phyloP scores from a whole-genome alignment of 768 basidiomycete genomes.

The Mycena rosella region DNA sequence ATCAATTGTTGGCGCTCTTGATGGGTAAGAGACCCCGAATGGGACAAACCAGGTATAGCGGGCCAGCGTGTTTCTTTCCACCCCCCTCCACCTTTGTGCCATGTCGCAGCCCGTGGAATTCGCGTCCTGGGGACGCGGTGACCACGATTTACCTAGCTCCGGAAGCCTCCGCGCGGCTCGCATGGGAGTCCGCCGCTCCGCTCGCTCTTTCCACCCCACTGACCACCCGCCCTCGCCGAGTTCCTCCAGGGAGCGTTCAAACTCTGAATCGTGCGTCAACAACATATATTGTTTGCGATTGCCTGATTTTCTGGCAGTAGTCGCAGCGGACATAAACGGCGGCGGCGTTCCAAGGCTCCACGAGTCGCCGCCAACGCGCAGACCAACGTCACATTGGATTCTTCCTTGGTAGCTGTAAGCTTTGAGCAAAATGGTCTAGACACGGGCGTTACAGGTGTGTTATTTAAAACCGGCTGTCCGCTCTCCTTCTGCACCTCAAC shows the following conservation, averaged over 20 bases:
- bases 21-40: too few species aligned
- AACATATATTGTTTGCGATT: not conserved
- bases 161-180: constrained; percentile 13
- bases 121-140: constrained; percentile 21
- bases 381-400: constrained; percentile 14
- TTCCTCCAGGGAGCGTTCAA: not conserved
- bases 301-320: not conserved
- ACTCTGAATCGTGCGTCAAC: constrained; percentile 3
- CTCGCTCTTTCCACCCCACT: not conserved
- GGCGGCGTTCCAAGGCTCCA: not conserved
- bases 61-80: constrained; percentile 2
- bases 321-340: not conserved
- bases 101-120: constrained; percentile 19
- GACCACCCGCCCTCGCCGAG: not conserved
- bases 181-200: constrained; percentile 12
- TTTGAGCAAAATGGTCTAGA: constrained; percentile 1
- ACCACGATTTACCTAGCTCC: constrained; percentile 7
- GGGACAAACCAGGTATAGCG: not conserved
- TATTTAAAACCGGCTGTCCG: not conserved
- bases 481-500: not conserved
- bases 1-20: too few species aligned
- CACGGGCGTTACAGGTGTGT: not conserved
- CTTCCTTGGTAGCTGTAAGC: constrained; percentile 2
- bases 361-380: constrained; percentile 14
- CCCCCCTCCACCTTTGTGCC: not conserved